Evolutionary conservation across 2,329 filamentous ascomycete genomes (phyloP).

Genomic region (Diaporthe ilicicola): DNA sequence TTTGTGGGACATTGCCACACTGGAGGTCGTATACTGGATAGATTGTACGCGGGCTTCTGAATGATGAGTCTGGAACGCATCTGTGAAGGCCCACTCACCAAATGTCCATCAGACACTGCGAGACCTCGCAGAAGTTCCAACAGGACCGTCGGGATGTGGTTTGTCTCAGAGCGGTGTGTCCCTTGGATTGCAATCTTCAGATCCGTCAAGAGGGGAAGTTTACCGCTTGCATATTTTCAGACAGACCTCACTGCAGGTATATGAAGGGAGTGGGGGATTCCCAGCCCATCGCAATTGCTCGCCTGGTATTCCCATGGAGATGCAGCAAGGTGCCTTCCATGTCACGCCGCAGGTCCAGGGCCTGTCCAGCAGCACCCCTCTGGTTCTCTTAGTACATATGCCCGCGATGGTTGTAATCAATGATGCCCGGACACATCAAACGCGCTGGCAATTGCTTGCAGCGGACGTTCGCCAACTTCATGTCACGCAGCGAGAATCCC

Average conservation of each 20-base stretch:
- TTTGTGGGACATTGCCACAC: neutral
- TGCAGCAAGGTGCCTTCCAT: neutral
- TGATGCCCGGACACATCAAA: conserved; percentile 5
- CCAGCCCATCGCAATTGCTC: neutral
- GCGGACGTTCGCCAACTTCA: no score
- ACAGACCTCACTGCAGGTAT: conserved; percentile 3
- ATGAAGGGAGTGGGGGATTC: neutral
- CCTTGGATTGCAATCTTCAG: neutral
- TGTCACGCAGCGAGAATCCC: no score
- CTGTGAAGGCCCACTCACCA: no score
- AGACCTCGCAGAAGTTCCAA: neutral
- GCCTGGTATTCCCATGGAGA: neutral
- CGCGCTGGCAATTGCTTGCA: no score
- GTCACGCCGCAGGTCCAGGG: neutral
- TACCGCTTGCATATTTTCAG: conserved; percentile 1
- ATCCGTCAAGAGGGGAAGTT: neutral
- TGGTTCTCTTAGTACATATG: neutral
- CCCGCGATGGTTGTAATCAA: neutral
- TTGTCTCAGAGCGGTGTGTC: neutral
- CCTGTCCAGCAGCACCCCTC: neutral
- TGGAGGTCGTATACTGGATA: neutral
- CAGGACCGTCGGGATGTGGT: neutral
- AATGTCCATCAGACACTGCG: neutral
- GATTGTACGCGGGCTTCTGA: neutral
- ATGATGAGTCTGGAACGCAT: neutral